Percentiles rank a stretch among this genome's conserved stretches.
Evolutionary conservation across 2,329 filamentous ascomycete species (phyloP).

Genomic region (Phyllosticta citribraziliensis): DNA sequence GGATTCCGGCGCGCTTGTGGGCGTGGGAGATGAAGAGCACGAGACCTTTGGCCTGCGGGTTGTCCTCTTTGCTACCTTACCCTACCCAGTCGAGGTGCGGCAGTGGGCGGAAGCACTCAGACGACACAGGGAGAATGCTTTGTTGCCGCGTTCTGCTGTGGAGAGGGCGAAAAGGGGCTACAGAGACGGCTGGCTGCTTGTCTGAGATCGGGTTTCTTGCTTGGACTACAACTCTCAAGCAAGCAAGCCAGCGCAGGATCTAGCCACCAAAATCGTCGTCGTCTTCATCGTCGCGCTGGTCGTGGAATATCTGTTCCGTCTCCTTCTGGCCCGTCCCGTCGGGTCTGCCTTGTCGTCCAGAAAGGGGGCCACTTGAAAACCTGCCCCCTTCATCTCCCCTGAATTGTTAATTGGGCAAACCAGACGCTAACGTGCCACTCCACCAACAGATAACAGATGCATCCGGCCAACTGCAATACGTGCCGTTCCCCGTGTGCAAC

Average conservation of each 20-base stretch:
- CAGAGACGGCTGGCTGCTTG: too few species aligned
- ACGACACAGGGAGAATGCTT: too few species aligned
- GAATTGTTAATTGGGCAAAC: neutral
- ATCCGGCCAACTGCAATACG: constrained; percentile 77
- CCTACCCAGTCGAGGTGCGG: too few species aligned
- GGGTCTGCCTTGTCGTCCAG: neutral
- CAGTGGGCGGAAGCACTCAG: too few species aligned
- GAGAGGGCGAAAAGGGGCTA: too few species aligned
- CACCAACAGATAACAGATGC: constrained; percentile 55
- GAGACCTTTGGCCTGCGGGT: too few species aligned
- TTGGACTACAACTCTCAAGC: too few species aligned
- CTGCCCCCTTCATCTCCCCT: neutral
- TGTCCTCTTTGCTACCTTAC: too few species aligned
- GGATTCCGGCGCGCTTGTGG: neutral
- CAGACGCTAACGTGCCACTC: neutral
- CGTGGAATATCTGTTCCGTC: neutral
- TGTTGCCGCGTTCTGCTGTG: too few species aligned
- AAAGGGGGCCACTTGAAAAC: neutral
- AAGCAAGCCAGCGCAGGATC: too few species aligned
- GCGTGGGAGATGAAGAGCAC: neutral
- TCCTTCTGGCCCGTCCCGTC: neutral
- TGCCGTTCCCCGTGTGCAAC: constrained; percentile 82
- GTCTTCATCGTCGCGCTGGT: neutral
- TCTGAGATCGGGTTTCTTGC: too few species aligned
- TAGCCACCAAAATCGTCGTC: neutral